Base-by-base conservation (phyloP, 345 rosid genomes). In the Lepidium africanum region DNA sequence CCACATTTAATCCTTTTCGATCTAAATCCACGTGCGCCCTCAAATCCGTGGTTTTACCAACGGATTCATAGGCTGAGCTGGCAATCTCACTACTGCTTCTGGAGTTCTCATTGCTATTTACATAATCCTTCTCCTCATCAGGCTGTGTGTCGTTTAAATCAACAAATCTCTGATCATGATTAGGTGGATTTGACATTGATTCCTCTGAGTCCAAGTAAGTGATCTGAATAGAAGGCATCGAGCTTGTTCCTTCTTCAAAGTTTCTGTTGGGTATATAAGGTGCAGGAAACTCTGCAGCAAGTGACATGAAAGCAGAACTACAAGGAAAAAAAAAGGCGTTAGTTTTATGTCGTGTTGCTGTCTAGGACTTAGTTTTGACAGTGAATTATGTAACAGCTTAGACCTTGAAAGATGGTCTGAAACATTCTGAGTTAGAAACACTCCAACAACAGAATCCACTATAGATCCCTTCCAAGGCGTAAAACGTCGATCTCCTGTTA, bases 401-500 rank as follows among this genome's bases (percentile, higher is more conserved):
- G 79, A 91, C 99, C 97, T 91, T 25, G 97, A 91, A 45, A 91
- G 87, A 76, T 91, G 97, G 69, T 91, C 97, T 13, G 97, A 89
- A 67, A 95, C 99, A 65, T 95, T 95, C 65, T 95, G 97, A 21
- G 99, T 95, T 9, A 95, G 96, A 76, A 95, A 95, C 16, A 95
- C 99, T 63, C 99, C 98, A 57, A 91, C 82, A 4, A 95, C 98
- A 5, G 98, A 95, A 81, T 95, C 99, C 43, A 95, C 89, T 23
- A 87, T 96, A 1, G 99, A 95, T 65, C 98, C 99, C 52, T 95
- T 95, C 99, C 98, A 95, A 52, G 79, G 86, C 30, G 97, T 85
- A 81, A 95, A 95, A 52, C 96, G 86, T 54, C 99, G 81, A 72
- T 95, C 97, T 25, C 99, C 99, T 94, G 87, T 49, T 51, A 27